Base-by-base conservation (phyloP, 2,329 filamentous ascomycete species). In the Cladosporium velox region DNA sequence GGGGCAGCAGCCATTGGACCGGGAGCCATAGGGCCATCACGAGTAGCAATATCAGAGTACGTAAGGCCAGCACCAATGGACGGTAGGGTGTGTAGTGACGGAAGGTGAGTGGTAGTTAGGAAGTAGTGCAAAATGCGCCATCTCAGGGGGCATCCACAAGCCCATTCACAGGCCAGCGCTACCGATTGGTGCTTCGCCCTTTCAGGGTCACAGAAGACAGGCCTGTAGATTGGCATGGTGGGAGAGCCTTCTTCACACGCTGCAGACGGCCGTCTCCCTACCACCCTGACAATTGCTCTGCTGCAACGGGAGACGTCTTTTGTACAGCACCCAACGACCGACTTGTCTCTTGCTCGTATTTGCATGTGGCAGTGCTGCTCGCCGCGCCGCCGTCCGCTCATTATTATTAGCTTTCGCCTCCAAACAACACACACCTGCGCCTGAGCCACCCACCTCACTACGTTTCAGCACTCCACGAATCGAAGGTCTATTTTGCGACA, bases 301-400 rank as follows among this genome's bases (percentile, higher is more conserved):
- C 32, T 26, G 32, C 15, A 6, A 38, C 32, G n/a, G 28, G 30
- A 49, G 26, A 47, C 61, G 18, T n/a, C 30, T 62, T 55, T 55
- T 55, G 52, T 55, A 34, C 52, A 55, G 18, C 34, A 14, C 8
- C 28, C 15, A 28, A 30, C 28, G 12, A 11, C 14, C 35, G 8
- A 32, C n/a, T 64, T 26, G 14, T 41, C 51, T 38, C n/a, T 47
- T 54, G 7, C 47, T 41, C 59, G 59, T 62, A 26, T 52, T 62
- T 18, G 61, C 35, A 24, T 47, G 61, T 64, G 61, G 61, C 61
- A 64, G 61, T 64, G 61, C 61, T 62, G 61, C 61, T 64, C 32
- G 51, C 51, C 38, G 51, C 61, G 61, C 61, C 60, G 32, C 49
- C 60, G 32, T 63, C 60, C 60, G 60, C 49, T 62, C 60, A 54